These are phyloP conservation scores for Termitomyces sp. DNA, from an alignment of 768 basidiomycete genomes.

Conservation along the genomic window DNA sequence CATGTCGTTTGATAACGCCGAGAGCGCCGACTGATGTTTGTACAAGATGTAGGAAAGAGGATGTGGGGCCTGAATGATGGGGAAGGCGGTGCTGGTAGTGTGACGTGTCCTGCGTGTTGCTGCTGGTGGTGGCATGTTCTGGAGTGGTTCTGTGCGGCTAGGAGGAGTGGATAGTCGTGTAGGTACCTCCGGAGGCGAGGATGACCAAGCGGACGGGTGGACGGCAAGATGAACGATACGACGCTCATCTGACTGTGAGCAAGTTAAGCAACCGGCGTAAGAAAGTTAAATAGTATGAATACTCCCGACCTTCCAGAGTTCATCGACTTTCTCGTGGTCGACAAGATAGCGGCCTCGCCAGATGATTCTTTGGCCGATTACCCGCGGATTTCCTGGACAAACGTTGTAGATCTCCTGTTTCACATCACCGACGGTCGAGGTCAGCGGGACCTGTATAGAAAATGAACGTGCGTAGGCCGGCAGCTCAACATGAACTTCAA, in stretches of 20 bases:
- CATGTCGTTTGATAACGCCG: slow-evolving; percentile 22
- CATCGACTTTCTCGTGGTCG: slow-evolving; percentile 60
- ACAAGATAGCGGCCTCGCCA: slow-evolving; percentile 66
- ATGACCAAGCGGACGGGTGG: slow-evolving; percentile 73
- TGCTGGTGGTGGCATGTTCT: slow-evolving; percentile 4
- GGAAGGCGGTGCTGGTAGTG: neutral
- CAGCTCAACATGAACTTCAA: slow-evolving; percentile 64
- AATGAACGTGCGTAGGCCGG: slow-evolving; percentile 74
- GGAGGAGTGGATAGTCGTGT: slow-evolving; percentile 7
- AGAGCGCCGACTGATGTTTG: slow-evolving; percentile 40
- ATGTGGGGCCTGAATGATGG: slow-evolving; percentile 7
- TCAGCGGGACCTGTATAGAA: slow-evolving; percentile 40
- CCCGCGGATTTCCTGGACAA: slow-evolving; percentile 61
- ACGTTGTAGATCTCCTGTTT: slow-evolving; percentile 58
- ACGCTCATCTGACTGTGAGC: slow-evolving; percentile 49
- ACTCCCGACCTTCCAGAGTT: slow-evolving; percentile 63
- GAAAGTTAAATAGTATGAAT: slow-evolving; percentile 9
- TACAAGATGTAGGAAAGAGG: slow-evolving; percentile 32
- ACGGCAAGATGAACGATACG: slow-evolving; percentile 72
- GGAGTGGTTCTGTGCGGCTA: slow-evolving; percentile 2
- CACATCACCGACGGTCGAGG: slow-evolving; percentile 53
- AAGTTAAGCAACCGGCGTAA: slow-evolving; percentile 8
- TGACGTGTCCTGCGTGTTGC: slow-evolving; percentile 1
- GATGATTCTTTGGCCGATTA: slow-evolving; percentile 72
- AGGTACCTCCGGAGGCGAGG: slow-evolving; percentile 39